Percentiles rank a stretch among this genome's conserved stretches.
Conservation (phyloP, 306 rosid species). For the Lagenaria siceraria region DNA sequence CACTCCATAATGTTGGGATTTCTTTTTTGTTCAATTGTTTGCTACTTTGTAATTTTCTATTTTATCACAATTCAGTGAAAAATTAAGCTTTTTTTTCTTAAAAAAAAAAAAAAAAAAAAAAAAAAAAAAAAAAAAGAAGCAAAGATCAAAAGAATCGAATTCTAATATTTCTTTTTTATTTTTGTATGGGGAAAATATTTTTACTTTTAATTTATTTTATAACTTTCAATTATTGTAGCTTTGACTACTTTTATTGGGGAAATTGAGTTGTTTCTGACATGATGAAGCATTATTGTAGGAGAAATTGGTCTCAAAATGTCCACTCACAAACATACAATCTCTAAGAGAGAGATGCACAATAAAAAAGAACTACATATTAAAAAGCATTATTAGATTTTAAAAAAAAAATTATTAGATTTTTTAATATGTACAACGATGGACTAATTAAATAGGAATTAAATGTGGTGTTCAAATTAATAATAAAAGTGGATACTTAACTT, state of each 20-base stretch:
- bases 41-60: neutral
- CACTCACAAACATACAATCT: neutral
- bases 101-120: neutral
- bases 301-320: neutral
- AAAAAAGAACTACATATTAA: too few species aligned
- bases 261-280: neutral
- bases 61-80: neutral
- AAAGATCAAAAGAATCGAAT: neutral
- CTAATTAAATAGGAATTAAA: too few species aligned
- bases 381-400: too few species aligned
- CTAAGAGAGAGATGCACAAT: too few species aligned
- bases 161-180: neutral
- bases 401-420: too few species aligned
- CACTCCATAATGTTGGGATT: conserved; percentile 1
- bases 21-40: neutral
- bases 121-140: neutral
- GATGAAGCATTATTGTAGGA: neutral
- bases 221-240: neutral
- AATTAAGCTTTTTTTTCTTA: too few species aligned
- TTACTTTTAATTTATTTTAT: neutral
- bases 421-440: too few species aligned
- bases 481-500: too few species aligned
- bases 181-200: too few species aligned
- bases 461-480: too few species aligned
- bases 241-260: neutral